Evolutionary conservation across 2,329 filamentous ascomycete genomes (phyloP), one percentile per base, ranked within the genome.

Genomic region (Botrytis fabae): DNA sequence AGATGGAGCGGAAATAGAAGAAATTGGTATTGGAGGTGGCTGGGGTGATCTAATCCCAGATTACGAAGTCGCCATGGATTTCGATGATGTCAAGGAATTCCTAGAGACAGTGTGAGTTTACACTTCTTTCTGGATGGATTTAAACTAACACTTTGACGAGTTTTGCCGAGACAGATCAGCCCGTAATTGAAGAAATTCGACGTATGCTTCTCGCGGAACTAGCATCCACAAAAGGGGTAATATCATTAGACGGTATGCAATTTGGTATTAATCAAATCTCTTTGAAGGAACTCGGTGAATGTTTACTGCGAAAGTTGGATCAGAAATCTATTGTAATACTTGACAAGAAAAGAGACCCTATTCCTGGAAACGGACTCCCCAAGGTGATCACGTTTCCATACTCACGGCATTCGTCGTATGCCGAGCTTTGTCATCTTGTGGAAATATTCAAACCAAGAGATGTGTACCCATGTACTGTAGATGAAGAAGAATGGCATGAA

Each of bases 361-460:
- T 51, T 42, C 40, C 48, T 20, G 9, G 4, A 35, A 46, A 44
- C 9, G 44, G n/a, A n/a, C 73, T 80, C 22, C 75, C 78, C 1
- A 78, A 73, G 65, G 48, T 74, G 18, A 88, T 91, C 4, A 83
- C 80, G 0, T 98, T 97, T 76, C 93, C 95, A 0, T 98, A 95
- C 79, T 95, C 95, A 0, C 88, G 95, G 1, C 95, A 98, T 81
- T 97, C 95, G 0, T 97, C 93, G 0, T 95, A 96, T 74, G 84
- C 85, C 0, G 95, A 98, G 80, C 86, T 97, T 4, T 92, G 93
- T 75, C 83, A 89, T 70, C 83, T 98, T 0, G 85, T 97, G 1
- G 80, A 84, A 4, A 84, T 85, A 0, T 92, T 98, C 77, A 87
- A 84, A 42, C 94, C 94, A 0, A 88, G 83, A 63, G 94, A 98